Base-by-base conservation (phyloP, 2,329 filamentous ascomycete species). In the Ophiostoma himal-ulmi region DNA sequence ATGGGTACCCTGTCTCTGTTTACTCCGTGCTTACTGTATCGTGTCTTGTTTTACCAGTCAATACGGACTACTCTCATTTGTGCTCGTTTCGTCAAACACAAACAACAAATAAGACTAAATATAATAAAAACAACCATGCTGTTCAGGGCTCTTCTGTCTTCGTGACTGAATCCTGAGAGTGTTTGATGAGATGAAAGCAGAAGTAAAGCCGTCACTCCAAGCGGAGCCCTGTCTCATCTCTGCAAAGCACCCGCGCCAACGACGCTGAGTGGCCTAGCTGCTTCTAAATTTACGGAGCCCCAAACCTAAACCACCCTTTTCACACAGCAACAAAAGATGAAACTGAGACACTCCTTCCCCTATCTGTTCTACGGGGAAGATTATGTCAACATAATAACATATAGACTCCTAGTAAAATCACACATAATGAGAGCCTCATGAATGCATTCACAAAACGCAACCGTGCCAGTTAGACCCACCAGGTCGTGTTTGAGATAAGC, bases 401-500 rank as follows among this genome's bases (percentile, higher is more conserved):
- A 30, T 30, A 30, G 2, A 30, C 30, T 30, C 4, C 3, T 30
- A 30, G 4, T 30, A 30, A 30, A 44, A 44, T 17, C 22, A 57
- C 13, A 3, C 11, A 22, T 22, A 26, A 26, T 57, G 22, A 54
- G 52, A 57, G 52, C 52, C n/a, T 34, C n/a, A 37, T 60, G 62
- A 41, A 52, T 44, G 64, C 69, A 71, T 70, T 68, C 72, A 62
- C 70, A 66, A 70, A 73, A 71, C 71, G 57, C 68, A 68, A 70
- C 72, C 70, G 70, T 71, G 71, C 71, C 69, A 69, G 70, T 65
- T 17, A 44, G 70, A 70, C 72, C 72, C 72, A 70, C 69, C 17
- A 13, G 57, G 62, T 34, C 39, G 20, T 20, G 70, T 72, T 73
- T 73, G 72, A 73, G 72, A 69, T 67, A 67, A 48, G 66, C 39